Conservation (phyloP, 192 early-diverging fungal species). For the Polychytrium aggregatum region DNA sequence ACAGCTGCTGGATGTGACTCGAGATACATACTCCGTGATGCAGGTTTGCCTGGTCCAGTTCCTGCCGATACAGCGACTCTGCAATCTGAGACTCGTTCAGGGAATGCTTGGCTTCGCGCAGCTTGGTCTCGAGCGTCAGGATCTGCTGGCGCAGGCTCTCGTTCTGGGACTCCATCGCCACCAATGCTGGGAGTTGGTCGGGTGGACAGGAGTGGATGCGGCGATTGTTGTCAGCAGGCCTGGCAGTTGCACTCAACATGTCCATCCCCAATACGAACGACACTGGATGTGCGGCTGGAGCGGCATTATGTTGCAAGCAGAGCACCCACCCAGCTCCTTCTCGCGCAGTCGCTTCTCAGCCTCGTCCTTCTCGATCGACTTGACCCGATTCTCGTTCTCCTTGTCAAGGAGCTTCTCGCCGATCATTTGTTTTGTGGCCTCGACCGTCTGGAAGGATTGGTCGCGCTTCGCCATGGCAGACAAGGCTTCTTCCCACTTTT, state of each 20-base stretch:
- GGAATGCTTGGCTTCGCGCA: slow-evolving; percentile 15
- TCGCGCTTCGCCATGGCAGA: slow-evolving; percentile 41
- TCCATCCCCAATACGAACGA: no score
- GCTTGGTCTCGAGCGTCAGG: slow-evolving; percentile 7
- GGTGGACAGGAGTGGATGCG: no score
- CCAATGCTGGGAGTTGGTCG: no score
- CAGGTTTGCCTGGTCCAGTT: slow-evolving; percentile 28
- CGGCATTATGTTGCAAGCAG: no score
- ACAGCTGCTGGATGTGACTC: no score
- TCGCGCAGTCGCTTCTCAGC: slow-evolving; percentile 11
- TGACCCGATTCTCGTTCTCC: slow-evolving; percentile 11
- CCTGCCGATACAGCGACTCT: slow-evolving; percentile 33
- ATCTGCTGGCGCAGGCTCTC: no score
- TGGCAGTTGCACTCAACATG: no score
- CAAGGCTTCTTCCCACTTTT: slow-evolving; percentile 42
- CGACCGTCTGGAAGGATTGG: slow-evolving; percentile 23
- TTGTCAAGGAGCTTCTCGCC: slow-evolving; percentile 9
- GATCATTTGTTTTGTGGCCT: slow-evolving; percentile 12
- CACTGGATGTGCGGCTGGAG: no score
- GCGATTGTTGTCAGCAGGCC: no score
- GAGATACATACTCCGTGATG: no score
- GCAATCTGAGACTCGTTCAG: slow-evolving; percentile 34
- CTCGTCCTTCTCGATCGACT: slow-evolving; percentile 21
- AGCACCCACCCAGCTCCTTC: slow-evolving; percentile 25
- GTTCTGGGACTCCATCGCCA: no score